Evolutionary conservation across 208 protist species (phyloP).

Genomic region (Balamuthia mandrillaris): DNA sequence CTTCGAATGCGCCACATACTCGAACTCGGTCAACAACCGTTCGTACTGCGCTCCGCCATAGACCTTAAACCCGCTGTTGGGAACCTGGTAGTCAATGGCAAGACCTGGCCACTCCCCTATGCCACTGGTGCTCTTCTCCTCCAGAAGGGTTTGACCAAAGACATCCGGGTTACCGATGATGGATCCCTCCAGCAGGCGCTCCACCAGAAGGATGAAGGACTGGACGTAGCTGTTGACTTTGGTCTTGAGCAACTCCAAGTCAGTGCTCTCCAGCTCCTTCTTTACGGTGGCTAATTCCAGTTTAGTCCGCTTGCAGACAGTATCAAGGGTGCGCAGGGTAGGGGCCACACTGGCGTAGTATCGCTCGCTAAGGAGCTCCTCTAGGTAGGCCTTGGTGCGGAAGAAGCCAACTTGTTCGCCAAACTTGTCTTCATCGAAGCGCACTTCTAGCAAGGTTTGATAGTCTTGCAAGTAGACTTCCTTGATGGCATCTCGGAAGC

Average conservation of each 20-base stretch:
- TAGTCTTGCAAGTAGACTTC: slow-evolving; percentile 64
- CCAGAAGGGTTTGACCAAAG: slow-evolving; percentile 55
- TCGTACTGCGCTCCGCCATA: slow-evolving; percentile 69
- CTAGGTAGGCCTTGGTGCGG: slow-evolving; percentile 50
- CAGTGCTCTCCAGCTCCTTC: slow-evolving; percentile 47
- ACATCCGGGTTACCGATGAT: slow-evolving; percentile 58
- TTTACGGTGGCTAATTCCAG: slow-evolving; percentile 44
- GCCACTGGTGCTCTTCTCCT: slow-evolving; percentile 44
- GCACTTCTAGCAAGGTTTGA: slow-evolving; percentile 44
- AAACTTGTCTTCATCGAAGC: slow-evolving; percentile 58
- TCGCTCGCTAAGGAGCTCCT: slow-evolving; percentile 57
- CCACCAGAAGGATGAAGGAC: slow-evolving; percentile 48
- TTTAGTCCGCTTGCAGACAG: slow-evolving; percentile 49
- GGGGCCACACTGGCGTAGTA: slow-evolving; percentile 60
- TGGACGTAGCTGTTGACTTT: slow-evolving; percentile 49
- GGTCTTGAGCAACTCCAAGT: slow-evolving; percentile 38
- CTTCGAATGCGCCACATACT: slow-evolving; percentile 61
- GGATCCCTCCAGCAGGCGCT: slow-evolving; percentile 55
- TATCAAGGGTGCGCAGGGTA: slow-evolving; percentile 48
- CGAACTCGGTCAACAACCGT: slow-evolving; percentile 65
- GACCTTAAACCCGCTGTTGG: slow-evolving; percentile 56
- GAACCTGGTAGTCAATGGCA: slow-evolving; percentile 52
- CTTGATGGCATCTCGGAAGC: slow-evolving; percentile 55
- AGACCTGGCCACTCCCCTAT: slow-evolving; percentile 51
- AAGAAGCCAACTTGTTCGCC: slow-evolving; percentile 55